A percentile compares a stretch with the other conserved stretches of the same genome.
These are phyloP conservation scores for Acrocalymma vagum DNA, from an alignment of 2,329 filamentous ascomycete species.

Conservation along the genomic window DNA sequence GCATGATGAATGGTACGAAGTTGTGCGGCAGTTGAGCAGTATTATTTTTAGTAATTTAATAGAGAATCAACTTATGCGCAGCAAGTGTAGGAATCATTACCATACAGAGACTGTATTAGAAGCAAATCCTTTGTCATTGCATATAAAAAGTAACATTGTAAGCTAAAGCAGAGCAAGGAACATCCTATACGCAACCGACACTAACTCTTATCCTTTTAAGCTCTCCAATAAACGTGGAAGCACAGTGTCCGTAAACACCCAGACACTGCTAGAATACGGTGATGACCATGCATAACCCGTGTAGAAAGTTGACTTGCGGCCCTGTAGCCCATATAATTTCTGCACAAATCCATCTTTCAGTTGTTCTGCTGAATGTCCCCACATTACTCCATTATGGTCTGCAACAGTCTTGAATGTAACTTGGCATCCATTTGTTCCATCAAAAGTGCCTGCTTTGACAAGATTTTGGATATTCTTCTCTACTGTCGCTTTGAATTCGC, in stretches of 20 bases:
- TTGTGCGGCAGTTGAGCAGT: no score
- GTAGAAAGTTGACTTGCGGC: slow-evolving; percentile 27
- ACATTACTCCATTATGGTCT: slow-evolving; percentile 24
- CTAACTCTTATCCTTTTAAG: neutral
- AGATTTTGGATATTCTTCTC: slow-evolving; percentile 9
- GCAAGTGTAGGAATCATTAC: no score
- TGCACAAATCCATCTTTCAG: slow-evolving; percentile 28
- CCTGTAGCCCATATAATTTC: slow-evolving; percentile 27
- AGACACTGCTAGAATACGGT: slow-evolving; percentile 29
- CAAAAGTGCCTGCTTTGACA: slow-evolving; percentile 12
- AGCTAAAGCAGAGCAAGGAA: no score
- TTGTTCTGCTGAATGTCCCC: slow-evolving; percentile 12
- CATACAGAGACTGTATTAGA: no score
- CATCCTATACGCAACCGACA: no score
- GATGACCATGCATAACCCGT: slow-evolving; percentile 25
- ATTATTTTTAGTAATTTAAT: no score
- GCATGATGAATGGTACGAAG: no score
- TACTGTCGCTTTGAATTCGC: slow-evolving; percentile 13
- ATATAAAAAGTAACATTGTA: no score
- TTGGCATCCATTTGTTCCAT: slow-evolving; percentile 11
- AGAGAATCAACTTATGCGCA: no score
- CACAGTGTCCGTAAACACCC: slow-evolving; percentile 28
- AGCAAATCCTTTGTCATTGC: no score
- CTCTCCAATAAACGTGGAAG: slow-evolving; percentile 19
- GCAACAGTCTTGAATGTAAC: slow-evolving; percentile 17